Evolutionary conservation across 2,329 filamentous ascomycete species (phyloP).

Genomic region (Aureobasidium zeae): DNA sequence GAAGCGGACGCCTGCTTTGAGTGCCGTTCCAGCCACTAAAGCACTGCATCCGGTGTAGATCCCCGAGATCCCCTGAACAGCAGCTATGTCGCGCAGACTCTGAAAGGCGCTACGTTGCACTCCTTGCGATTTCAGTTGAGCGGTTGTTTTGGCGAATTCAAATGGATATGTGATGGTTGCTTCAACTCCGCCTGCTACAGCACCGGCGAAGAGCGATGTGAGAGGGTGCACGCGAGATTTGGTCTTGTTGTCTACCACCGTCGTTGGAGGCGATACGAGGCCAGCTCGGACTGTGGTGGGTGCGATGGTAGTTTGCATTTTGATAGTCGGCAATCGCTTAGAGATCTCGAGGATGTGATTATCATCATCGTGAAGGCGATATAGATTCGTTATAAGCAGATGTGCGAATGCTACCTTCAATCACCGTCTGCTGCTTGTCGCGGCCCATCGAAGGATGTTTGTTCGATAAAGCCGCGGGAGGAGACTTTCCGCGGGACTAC

Average conservation of each 20-base stretch:
- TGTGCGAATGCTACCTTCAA: no score
- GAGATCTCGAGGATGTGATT: no score
- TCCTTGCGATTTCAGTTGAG: conserved; percentile 22
- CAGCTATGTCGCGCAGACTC: conserved; percentile 21
- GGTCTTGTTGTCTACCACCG: conserved; percentile 21
- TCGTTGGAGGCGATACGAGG: no score
- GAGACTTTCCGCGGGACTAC: no score
- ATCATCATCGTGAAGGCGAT: no score
- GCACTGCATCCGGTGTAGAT: conserved; percentile 28
- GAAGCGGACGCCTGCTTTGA: conserved; percentile 28
- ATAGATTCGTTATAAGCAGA: no score
- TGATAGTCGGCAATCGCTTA: no score
- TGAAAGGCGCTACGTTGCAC: conserved; percentile 22
- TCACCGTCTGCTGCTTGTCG: no score
- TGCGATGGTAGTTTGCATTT: no score
- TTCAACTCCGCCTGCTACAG: conserved; percentile 45
- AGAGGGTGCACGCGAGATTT: conserved; percentile 31
- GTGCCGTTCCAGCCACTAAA: conserved; percentile 25
- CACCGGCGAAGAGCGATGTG: conserved; percentile 37
- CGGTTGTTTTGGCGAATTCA: conserved; percentile 29
- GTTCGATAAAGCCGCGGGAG: no score
- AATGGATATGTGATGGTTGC: conserved; percentile 39
- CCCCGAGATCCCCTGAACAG: conserved; percentile 22
- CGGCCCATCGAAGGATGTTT: no score
- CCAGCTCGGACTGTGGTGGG: no score